Evolutionary conservation across 2,329 filamentous ascomycete species (phyloP).

Genomic region (Pseudocercospora eumusae): DNA sequence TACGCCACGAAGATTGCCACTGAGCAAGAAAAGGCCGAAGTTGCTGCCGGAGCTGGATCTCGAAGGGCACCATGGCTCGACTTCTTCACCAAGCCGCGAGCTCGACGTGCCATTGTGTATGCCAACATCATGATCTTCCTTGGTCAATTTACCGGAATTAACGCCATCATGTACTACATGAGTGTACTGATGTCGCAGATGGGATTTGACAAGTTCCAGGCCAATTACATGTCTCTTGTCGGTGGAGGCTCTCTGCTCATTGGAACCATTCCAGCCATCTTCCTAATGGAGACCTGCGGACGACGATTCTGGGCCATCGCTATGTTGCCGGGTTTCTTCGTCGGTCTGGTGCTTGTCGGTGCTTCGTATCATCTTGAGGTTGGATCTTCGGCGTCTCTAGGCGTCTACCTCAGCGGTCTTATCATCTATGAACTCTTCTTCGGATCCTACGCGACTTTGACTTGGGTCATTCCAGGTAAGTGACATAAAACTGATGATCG

Average conservation of each 20-base stretch:
- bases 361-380: conserved; percentile 60
- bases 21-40: conserved; percentile 57
- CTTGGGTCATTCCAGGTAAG: conserved; percentile 21
- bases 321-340: conserved; percentile 71
- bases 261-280: conserved; percentile 44
- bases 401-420: conserved; percentile 67
- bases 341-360: conserved; percentile 68
- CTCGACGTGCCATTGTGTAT: conserved; percentile 66
- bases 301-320: conserved; percentile 73
- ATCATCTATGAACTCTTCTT: conserved; percentile 70
- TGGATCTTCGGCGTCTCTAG: conserved; percentile 39
- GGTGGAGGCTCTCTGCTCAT: conserved; percentile 67
- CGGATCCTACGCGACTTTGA: conserved; percentile 45
- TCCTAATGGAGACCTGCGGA: conserved; percentile 72
- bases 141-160: conserved; percentile 62
- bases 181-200: conserved; percentile 66
- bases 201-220: conserved; percentile 62
- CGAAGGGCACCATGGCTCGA: conserved; percentile 69
- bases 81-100: conserved; percentile 69
- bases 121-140: conserved; percentile 70
- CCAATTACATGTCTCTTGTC: conserved; percentile 74
- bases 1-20: conserved; percentile 68
- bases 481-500: conserved; percentile 49
- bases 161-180: conserved; percentile 64
- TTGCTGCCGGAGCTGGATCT: conserved; percentile 54